Evolutionary conservation across 805 yeast genomes (phyloP), one percentile per base, ranked within the genome.

Genomic region (Zygoascus ofunaensis): DNA sequence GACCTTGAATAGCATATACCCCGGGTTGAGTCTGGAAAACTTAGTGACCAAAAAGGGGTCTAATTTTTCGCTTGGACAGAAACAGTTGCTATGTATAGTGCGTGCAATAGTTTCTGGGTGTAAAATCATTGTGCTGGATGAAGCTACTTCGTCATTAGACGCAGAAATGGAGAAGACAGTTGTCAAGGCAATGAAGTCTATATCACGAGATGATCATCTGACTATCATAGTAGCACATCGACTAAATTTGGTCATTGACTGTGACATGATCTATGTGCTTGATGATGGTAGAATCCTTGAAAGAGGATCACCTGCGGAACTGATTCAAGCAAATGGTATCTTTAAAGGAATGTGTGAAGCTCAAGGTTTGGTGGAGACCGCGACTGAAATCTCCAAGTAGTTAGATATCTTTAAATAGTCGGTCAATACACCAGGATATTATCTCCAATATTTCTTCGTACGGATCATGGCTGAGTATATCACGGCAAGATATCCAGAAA

Each of bases 151-250:
- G 0, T 79, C 87, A 14, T 86, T 82, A 20, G 92, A 83, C 61
- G 79, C 79, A 21, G 81, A 81, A 57, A 83, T 90, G 1, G 90
- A 83, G 15, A 70, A 71, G 49, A 69, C 82, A 44, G 77, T 84
- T 34, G 92, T 83, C 64, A 76, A 79, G 50, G 83, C 94, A 0
- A 82, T 85, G 40, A 68, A 89, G 12, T 7, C 30, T 26, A 12
- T 12, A 26, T 7, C 30, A 8, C 30, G 12, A 26, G 10, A 64
- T 30, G 76, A 80, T 44, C 73, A 79, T 53, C 85, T 94, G 0
- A 83, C 85, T 49, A 61, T 85, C 51, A 83, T 94, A 0, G 85
- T 85, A 55, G 94, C 94, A 0, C 95, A 85, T 60, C 72, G 94
- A 54, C 66, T 85, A 42, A 85, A 83, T 52, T 83, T 94, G 0